A percentile compares a stretch with the other conserved stretches of the same genome.
Evolutionary conservation across 2,329 filamentous ascomycete species (phyloP).

Genomic region (Torrubiellomyces zombiae): DNA sequence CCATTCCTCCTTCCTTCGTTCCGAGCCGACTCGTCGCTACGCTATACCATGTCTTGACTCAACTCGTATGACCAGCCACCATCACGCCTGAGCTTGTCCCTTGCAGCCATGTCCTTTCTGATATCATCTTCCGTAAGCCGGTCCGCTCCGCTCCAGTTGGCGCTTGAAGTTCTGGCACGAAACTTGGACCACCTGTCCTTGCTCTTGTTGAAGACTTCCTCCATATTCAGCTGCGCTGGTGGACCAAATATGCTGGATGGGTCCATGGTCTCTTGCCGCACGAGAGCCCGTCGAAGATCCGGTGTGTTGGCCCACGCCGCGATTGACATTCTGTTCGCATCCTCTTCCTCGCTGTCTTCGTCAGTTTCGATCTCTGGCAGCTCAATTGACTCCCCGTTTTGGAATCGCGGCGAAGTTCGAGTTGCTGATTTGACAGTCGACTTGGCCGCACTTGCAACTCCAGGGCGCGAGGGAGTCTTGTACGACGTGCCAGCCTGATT

Average conservation of each 20-base stretch:
- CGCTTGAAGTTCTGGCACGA: slow-evolving; percentile 78
- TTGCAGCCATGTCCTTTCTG: slow-evolving; percentile 57
- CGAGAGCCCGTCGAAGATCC: slow-evolving; percentile 57
- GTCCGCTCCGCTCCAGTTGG: slow-evolving; percentile 81
- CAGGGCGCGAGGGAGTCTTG: slow-evolving; percentile 53
- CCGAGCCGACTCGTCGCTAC: too few relatives aligned
- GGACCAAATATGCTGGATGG: slow-evolving; percentile 78
- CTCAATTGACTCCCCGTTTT: slow-evolving; percentile 77
- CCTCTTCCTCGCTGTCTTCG: slow-evolving; percentile 68
- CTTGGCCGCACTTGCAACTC: slow-evolving; percentile 25
- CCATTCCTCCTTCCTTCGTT: too few relatives aligned
- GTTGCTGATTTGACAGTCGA: slow-evolving; percentile 42
- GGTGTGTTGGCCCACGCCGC: slow-evolving; percentile 84
- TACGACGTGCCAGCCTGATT: slow-evolving; percentile 37
- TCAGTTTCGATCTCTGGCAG: slow-evolving; percentile 93
- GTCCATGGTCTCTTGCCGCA: slow-evolving; percentile 71
- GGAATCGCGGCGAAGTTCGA: slow-evolving; percentile 67
- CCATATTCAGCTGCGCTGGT: slow-evolving; percentile 78
- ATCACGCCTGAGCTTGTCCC: slow-evolving; percentile 64
- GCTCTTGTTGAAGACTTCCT: slow-evolving; percentile 86
- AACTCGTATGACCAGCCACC: slow-evolving; percentile 70
- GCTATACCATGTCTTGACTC: slow-evolving; percentile 28
- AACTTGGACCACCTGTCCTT: slow-evolving; percentile 78
- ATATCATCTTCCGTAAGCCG: slow-evolving; percentile 77
- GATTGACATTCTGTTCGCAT: slow-evolving; percentile 35